These are phyloP conservation scores for Penicillium robsamsonii DNA, from an alignment of 495 filamentous ascomycete genomes.

Conservation along the genomic window DNA sequence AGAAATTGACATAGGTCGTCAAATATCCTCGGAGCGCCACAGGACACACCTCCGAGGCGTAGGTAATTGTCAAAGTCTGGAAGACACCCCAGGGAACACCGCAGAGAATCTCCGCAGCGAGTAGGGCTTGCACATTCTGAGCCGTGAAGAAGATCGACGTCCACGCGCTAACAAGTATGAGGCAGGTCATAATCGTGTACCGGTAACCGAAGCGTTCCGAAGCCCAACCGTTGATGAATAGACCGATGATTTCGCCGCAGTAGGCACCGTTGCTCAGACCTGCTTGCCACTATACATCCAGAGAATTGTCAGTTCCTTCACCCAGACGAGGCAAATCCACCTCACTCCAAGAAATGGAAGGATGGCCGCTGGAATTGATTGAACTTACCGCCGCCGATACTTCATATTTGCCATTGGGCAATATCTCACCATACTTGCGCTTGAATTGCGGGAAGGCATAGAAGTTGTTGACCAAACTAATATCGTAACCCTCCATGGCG, in stretches of 20 bases:
- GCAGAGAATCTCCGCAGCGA: conserved; percentile 72
- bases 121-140: conserved; percentile 62
- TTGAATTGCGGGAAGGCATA: conserved; percentile 58
- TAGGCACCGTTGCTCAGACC: conserved; percentile 68
- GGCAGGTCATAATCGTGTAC: conserved; percentile 67
- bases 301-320: conserved; percentile 10
- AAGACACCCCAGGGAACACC: conserved; percentile 83
- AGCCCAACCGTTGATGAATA: conserved; percentile 72
- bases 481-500: conserved; percentile 60
- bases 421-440: conserved; percentile 61
- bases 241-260: conserved; percentile 71
- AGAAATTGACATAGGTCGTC: conserved; percentile 80
- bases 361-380: neutral
- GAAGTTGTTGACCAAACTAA: conserved; percentile 52
- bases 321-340: neutral
- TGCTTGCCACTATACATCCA: conserved; percentile 60
- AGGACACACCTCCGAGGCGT: conserved; percentile 77
- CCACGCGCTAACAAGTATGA: conserved; percentile 64
- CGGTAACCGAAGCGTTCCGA: conserved; percentile 74
- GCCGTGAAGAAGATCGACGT: conserved; percentile 77
- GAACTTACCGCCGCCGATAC: conserved; percentile 55
- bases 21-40: conserved; percentile 69
- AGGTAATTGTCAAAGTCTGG: conserved; percentile 76
- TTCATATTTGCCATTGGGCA: conserved; percentile 59
- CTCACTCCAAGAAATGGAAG: neutral